A percentile compares a stretch with the other conserved stretches of the same genome.
phyloP scores from a whole-genome alignment of 352 stramenopile species.

The Phytophthora sojae region DNA sequence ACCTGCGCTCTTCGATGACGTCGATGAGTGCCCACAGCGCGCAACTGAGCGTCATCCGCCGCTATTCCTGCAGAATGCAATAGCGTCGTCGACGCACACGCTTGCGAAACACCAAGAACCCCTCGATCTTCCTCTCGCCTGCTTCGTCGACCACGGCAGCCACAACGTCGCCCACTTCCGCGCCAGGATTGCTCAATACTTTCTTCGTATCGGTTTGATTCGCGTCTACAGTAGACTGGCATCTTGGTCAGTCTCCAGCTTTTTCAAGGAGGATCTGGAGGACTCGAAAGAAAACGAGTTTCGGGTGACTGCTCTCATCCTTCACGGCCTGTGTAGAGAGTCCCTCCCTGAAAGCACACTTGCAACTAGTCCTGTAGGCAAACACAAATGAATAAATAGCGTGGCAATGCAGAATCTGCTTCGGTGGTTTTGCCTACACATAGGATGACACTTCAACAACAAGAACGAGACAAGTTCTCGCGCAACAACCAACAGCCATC shows the following conservation, averaged over 20 bases:
- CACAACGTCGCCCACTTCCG: conserved; percentile 8
- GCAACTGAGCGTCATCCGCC: no score
- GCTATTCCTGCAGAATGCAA: conserved; percentile 73
- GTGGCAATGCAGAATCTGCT: not conserved
- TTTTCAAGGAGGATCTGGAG: conserved; percentile 28
- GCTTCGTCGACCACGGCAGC: conserved; percentile 3
- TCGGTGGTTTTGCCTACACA: conserved; percentile 29
- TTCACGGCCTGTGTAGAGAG: not conserved
- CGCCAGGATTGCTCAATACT: not conserved
- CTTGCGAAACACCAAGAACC: conserved; percentile 66
- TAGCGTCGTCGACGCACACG: conserved; percentile 70
- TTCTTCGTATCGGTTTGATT: conserved; percentile 13
- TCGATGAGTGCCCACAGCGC: no score
- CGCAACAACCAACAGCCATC: no score
- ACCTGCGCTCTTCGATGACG: no score
- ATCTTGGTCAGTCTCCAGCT: not conserved
- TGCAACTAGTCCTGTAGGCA: not conserved
- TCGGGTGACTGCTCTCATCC: conserved; percentile 18
- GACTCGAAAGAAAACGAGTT: conserved; percentile 31
- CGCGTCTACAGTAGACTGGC: not conserved
- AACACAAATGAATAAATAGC: conserved; percentile 15
- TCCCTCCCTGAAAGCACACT: not conserved
- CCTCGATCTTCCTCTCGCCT: conserved; percentile 52
- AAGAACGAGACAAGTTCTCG: conserved; percentile 5
- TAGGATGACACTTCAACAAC: conserved; percentile 22